Conservation (phyloP, 108 stramenopile species). For the Cyclotella distinguenda region DNA sequence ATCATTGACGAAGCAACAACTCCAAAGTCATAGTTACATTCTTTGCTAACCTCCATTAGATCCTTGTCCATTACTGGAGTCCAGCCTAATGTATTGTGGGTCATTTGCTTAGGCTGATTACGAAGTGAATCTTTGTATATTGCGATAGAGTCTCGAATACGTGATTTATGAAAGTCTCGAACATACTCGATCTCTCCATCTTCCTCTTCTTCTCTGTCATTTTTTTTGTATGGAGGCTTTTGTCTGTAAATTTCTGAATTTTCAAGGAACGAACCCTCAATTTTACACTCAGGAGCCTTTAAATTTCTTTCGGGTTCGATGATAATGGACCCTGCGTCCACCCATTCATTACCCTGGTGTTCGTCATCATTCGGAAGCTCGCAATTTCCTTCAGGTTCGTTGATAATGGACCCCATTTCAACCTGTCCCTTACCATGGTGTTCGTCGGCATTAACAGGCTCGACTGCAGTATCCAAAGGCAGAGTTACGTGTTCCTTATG, state of each 20-base stretch:
- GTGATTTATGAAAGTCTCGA: conserved; percentile 1
- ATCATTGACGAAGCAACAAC: conserved; percentile 5
- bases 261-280: too few relatives aligned
- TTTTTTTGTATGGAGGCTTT: too few relatives aligned
- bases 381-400: too few relatives aligned
- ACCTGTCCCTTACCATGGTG: too few relatives aligned
- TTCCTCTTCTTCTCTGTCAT: conserved; percentile 1
- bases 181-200: conserved; percentile 42
- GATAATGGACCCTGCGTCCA: too few relatives aligned
- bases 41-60: background rate
- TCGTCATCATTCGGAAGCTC: too few relatives aligned
- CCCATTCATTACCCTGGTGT: too few relatives aligned
- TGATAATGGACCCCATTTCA: too few relatives aligned
- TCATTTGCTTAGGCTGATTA: background rate
- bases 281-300: too few relatives aligned
- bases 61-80: conserved; percentile 17
- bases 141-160: conserved; percentile 14
- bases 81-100: conserved; percentile 2
- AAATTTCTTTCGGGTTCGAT: too few relatives aligned
- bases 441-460: conserved; percentile 3
- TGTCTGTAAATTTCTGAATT: too few relatives aligned
- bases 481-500: background rate
- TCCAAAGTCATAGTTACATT: conserved; percentile 14
- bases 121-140: background rate
- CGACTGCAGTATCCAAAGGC: background rate